Percentiles rank a stretch among this genome's conserved stretches.
phyloP scores from a whole-genome alignment of 306 rosid genomes.

The Prosopis cineraria region DNA sequence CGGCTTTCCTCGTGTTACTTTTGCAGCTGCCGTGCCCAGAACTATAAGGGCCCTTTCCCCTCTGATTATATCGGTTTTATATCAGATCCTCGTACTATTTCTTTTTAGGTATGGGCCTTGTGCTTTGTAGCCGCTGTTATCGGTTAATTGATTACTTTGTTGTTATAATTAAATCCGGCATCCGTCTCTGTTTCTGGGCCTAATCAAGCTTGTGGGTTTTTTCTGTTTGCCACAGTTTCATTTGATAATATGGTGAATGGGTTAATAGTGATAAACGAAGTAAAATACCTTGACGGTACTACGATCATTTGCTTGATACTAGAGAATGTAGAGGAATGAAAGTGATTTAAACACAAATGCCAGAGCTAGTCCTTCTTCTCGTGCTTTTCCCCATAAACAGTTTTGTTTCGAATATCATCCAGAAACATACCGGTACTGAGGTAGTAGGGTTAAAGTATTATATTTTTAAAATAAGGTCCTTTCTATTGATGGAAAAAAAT shows the following conservation, averaged over 20 bases:
- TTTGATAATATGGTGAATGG: background rate
- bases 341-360: slow-evolving; percentile 13
- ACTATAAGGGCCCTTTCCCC: background rate
- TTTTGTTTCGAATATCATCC: background rate
- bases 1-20: slow-evolving; percentile 27
- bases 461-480: background rate
- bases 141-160: background rate
- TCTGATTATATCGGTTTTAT: background rate
- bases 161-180: background rate
- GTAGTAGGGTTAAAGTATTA: slow-evolving; percentile 13
- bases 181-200: slow-evolving; percentile 5
- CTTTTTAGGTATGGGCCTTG: slow-evolving; percentile 29
- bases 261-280: slow-evolving; percentile 27
- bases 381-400: slow-evolving; percentile 25
- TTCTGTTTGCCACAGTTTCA: background rate
- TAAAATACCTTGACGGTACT: background rate
- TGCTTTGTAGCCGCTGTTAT: slow-evolving; percentile 1
- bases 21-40: slow-evolving; percentile 13
- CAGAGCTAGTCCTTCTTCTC: slow-evolving; percentile 21
- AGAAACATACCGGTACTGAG: background rate
- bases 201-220: slow-evolving; percentile 6
- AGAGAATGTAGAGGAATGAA: slow-evolving; percentile 9
- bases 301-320: slow-evolving; percentile 5
- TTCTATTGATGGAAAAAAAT: background rate
- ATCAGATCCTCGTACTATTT: slow-evolving; percentile 13